Evolutionary conservation across 352 stramenopile genomes (phyloP).

Genomic region (Globisporangium polare): DNA sequence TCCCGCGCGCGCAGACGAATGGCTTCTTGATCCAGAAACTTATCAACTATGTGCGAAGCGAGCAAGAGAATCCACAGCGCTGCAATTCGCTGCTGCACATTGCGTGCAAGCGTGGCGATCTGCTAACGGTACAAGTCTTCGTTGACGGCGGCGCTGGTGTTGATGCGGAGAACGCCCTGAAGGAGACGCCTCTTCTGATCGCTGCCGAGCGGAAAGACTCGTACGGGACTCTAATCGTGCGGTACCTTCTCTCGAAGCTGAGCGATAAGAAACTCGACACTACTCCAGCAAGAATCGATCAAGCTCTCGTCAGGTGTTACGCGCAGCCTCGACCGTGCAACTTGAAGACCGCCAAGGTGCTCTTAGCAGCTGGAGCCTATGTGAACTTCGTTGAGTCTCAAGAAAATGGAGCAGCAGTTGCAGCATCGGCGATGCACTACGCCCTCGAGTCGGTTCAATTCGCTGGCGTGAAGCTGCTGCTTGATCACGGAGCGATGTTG

Average conservation of each 20-base stretch:
- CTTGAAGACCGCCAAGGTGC: constrained; percentile 31
- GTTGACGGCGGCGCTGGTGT: constrained; percentile 36
- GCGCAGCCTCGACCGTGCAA: constrained; percentile 33
- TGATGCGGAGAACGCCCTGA: constrained; percentile 20
- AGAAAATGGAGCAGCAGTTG: background rate
- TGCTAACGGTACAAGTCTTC: constrained; percentile 32
- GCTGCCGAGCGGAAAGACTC: constrained; percentile 40
- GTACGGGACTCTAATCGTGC: constrained; percentile 29
- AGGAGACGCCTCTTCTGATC: constrained; percentile 31
- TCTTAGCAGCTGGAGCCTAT: constrained; percentile 35
- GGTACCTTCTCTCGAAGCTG: constrained; percentile 21
- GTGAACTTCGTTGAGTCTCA: constrained; percentile 16
- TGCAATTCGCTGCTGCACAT: constrained; percentile 42
- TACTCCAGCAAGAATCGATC: constrained; percentile 19
- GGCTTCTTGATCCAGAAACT: constrained; percentile 48
- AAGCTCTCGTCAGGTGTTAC: constrained; percentile 37
- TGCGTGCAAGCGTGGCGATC: constrained; percentile 28
- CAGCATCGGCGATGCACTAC: constrained; percentile 28
- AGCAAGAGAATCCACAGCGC: constrained; percentile 13
- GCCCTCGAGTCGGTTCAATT: constrained; percentile 35
- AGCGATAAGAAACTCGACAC: background rate
- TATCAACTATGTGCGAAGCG: constrained; percentile 31
- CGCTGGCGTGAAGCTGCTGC: constrained; percentile 31
- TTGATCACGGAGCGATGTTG: constrained; percentile 35
- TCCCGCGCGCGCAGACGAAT: constrained; percentile 25